phyloP scores from a whole-genome alignment of 106 monocot genomes.

The Posidonia australis region DNA sequence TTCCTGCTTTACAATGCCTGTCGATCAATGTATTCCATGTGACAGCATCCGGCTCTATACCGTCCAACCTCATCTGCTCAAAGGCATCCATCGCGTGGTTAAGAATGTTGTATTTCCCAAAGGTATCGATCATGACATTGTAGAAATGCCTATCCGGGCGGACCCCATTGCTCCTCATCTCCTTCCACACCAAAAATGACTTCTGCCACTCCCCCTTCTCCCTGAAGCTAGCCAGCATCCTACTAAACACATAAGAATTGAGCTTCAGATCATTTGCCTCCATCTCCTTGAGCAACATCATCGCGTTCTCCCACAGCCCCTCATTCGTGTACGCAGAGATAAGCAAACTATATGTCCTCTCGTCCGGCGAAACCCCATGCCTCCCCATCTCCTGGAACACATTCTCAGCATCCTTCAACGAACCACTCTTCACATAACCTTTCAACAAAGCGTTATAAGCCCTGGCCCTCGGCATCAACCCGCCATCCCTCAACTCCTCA shows the following conservation, averaged over 20 bases:
- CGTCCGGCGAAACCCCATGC: slow-evolving; percentile 48
- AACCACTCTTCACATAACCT: slow-evolving; percentile 59
- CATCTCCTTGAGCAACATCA: slow-evolving; percentile 88
- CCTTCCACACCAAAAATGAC: slow-evolving; percentile 62
- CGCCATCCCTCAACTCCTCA: slow-evolving; percentile 46
- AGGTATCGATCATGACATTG: slow-evolving; percentile 91
- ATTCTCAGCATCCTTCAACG: slow-evolving; percentile 57
- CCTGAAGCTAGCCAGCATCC: slow-evolving; percentile 68
- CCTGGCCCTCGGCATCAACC: slow-evolving; percentile 41
- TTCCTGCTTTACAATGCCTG: slow-evolving; percentile 57
- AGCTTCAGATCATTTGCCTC: slow-evolving; percentile 49
- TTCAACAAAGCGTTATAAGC: slow-evolving; percentile 88
- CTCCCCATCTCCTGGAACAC: slow-evolving; percentile 67
- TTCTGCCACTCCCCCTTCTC: slow-evolving; percentile 93
- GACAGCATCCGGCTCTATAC: slow-evolving; percentile 62
- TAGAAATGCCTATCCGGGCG: slow-evolving; percentile 82
- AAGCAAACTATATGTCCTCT: slow-evolving; percentile 72
- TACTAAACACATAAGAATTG: slow-evolving; percentile 71
- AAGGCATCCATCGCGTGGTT: slow-evolving; percentile 83
- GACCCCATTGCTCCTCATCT: slow-evolving; percentile 68
- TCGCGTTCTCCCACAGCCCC: slow-evolving; percentile 73
- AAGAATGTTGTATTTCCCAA: slow-evolving; percentile 78
- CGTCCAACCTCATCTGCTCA: slow-evolving; percentile 57
- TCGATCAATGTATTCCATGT: slow-evolving; percentile 93
- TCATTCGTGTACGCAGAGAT: slow-evolving; percentile 76